These are phyloP conservation scores for Bretziella fagacearum DNA, from an alignment of 2,329 filamentous ascomycete genomes.

Conservation along the genomic window DNA sequence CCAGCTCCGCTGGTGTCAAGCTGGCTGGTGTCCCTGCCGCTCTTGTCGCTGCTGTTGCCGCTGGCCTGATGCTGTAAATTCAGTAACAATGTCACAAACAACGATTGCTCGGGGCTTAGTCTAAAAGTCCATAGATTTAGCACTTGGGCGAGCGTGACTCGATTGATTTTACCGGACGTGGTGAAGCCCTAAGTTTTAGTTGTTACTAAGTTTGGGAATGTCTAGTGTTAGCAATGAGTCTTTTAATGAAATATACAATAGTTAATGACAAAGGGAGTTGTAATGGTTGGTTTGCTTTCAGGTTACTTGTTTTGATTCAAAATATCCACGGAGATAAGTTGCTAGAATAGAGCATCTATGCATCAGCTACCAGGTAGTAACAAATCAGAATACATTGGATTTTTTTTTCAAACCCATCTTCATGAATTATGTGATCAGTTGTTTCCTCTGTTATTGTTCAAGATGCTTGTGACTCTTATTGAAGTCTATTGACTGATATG, in stretches of 20 bases:
- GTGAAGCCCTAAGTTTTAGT: slow-evolving; percentile 1
- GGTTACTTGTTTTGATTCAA: not conserved
- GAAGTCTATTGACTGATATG: too few species aligned
- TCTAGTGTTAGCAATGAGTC: not conserved
- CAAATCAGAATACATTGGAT: too few species aligned
- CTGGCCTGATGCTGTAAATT: slow-evolving; percentile 31
- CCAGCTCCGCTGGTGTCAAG: slow-evolving; percentile 21
- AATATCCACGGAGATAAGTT: too few species aligned
- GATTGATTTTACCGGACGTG: not conserved
- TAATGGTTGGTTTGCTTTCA: slow-evolving; percentile 8
- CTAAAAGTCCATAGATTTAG: slow-evolving; percentile 24
- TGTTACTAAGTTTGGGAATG: slow-evolving; percentile 1
- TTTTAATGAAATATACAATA: slow-evolving; percentile 7
- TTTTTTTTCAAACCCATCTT: too few species aligned
- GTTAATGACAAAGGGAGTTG: slow-evolving; percentile 10
- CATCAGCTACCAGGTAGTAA: too few species aligned
- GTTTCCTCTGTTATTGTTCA: too few species aligned
- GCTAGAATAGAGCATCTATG: too few species aligned
- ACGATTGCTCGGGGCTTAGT: slow-evolving; percentile 26
- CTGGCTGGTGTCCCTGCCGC: slow-evolving; percentile 29
- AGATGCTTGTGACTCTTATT: too few species aligned
- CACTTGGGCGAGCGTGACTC: not conserved
- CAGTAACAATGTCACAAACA: not conserved
- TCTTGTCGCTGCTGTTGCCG: slow-evolving; percentile 32
- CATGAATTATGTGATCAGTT: too few species aligned